These are phyloP conservation scores for Gonium pectorale DNA, from an alignment of 139 green algal genomes.

Conservation along the genomic window DNA sequence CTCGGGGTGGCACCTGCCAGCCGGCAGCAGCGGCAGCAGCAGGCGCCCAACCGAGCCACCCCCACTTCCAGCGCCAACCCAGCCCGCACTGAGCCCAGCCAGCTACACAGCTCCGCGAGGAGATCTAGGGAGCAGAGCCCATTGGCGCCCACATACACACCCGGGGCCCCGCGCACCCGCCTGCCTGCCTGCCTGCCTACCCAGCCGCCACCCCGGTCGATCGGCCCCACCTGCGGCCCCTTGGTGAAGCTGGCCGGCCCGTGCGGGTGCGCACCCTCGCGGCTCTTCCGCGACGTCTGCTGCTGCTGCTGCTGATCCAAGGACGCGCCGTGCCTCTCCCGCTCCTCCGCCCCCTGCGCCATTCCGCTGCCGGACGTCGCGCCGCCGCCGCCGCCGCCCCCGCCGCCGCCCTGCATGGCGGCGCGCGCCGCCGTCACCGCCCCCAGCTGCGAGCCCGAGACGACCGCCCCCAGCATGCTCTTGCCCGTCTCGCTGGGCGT, in stretches of 20 bases:
- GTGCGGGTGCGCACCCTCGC: not conserved
- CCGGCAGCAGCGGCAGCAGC: no score
- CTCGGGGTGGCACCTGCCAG: no score
- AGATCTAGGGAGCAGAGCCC: no score
- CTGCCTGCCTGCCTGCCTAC: no score
- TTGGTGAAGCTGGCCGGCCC: not conserved
- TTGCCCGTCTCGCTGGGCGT: constrained; percentile 2
- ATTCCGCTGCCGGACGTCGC: no score
- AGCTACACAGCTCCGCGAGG: no score
- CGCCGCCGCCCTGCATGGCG: not conserved
- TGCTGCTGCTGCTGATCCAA: not conserved
- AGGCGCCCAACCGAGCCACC: no score
- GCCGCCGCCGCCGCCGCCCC: not conserved
- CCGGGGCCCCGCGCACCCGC: no score
- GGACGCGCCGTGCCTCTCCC: not conserved
- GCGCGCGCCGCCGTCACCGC: not conserved
- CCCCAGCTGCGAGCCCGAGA: not conserved
- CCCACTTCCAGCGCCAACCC: no score
- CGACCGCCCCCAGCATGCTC: constrained; percentile 3
- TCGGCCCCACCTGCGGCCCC: constrained; percentile 17
- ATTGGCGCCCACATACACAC: no score
- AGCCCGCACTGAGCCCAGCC: no score
- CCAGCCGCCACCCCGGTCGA: no score
- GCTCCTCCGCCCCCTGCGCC: not conserved
- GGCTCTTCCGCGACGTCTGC: not conserved